Evolutionary conservation across 2,329 filamentous ascomycete genomes (phyloP).

Genomic region (Colletotrichum camelliae): DNA sequence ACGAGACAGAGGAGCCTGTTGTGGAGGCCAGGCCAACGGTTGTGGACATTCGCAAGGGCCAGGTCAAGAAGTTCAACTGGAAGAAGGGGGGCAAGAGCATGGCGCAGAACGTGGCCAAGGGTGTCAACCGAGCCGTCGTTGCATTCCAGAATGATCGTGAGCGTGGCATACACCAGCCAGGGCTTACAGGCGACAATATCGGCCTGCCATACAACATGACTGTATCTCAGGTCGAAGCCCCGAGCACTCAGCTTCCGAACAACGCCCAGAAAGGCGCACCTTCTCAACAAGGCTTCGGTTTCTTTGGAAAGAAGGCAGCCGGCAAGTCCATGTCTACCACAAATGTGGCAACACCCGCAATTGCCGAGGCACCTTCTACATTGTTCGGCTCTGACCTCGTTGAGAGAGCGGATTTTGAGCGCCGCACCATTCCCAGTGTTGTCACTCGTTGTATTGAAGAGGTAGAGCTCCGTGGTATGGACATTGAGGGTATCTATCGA

Average conservation of each 20-base stretch:
- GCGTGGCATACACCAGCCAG: conserved; percentile 57
- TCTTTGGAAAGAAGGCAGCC: conserved; percentile 67
- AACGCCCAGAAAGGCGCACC: conserved; percentile 4
- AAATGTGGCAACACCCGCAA: conserved; percentile 41
- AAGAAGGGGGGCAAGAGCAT: conserved; percentile 95
- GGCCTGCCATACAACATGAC: conserved; percentile 76
- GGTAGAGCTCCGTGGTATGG: conserved; percentile 95
- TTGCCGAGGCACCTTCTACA: conserved; percentile 59
- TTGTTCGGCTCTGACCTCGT: conserved; percentile 91
- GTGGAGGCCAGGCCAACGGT: conserved; percentile 85
- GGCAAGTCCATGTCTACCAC: conserved; percentile 56
- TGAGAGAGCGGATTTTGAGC: conserved; percentile 86
- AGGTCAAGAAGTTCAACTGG: conserved; percentile 98
- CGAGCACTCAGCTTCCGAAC: not conserved
- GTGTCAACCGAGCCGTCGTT: conserved; percentile 89
- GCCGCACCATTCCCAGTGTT: conserved; percentile 85
- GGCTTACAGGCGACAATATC: conserved; percentile 66
- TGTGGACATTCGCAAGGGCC: conserved; percentile 92
- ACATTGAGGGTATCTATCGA: conserved; percentile 95
- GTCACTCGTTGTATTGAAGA: conserved; percentile 95
- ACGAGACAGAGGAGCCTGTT: conserved; percentile 70
- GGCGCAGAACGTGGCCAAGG: conserved; percentile 92
- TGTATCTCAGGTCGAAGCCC: conserved; percentile 54
- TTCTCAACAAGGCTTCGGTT: conserved; percentile 61
- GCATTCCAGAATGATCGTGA: conserved; percentile 65